Base-by-base conservation (phyloP, 73 alveolate genomes). In the Paramecium bursaria region DNA sequence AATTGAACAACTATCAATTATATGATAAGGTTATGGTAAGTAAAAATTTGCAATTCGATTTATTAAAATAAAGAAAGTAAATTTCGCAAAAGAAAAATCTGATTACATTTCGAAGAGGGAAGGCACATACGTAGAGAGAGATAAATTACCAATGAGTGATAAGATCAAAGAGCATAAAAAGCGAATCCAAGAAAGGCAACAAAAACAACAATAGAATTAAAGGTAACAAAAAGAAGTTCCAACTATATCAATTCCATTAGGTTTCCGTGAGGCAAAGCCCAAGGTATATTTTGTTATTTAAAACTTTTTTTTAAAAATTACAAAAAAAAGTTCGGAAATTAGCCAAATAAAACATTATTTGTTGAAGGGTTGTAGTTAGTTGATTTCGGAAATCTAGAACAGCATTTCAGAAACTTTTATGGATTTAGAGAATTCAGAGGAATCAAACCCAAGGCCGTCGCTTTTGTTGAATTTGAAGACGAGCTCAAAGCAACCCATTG, bases 381-480 rank as follows among this genome's bases (percentile, higher is more conserved):
- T 33, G 82, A 67, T 26, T 67, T 67, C 33, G 44, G 22, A 17
- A 67, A 67, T 30, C 44, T 67, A 10, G 82, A 67, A 27, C 44
- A 67, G 2, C 82, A 67, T 42, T 67, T 67, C 33, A 67, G 57
- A 27, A 67, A 67, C 13, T 67, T 67, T 27, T 67, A 15, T 21
- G 82, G 82, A 3, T 67, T 67, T 67, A 67, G 82, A 67, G 82
- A 67, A 14, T 67, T 67, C 22, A 67, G 82, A 39, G 82, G 82
- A 35, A 67, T 67, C 46, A 67, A 67, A 67, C 42, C 42, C 31
- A 79, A 79, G 42, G 76, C 85, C 6, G 89, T 79, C 47, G 89
- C 89, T 23, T 79, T 79, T 50, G 89, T 79, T 4, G 89, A 79
- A 79, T 79, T 53, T 39, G 89, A 79, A 54, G 89, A 79, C 15